Conservation (phyloP, 257 asterid genomes). For the Solanum sejunctum region DNA sequence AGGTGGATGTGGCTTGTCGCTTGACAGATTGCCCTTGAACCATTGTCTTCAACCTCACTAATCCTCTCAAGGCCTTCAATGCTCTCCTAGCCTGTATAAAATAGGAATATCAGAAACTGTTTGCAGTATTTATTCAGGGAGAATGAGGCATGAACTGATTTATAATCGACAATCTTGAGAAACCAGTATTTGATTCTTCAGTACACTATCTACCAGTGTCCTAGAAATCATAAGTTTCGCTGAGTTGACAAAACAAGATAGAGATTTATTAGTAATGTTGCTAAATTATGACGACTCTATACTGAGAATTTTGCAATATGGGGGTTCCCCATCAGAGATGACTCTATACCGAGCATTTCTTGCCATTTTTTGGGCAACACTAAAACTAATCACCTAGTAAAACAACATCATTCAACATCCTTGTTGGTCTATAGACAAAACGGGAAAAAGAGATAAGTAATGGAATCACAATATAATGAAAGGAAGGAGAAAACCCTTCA, state of each 20-base stretch:
- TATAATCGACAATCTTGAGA: background rate
- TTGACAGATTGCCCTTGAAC: slow-evolving; percentile 47
- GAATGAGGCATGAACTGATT: background rate
- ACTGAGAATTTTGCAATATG: background rate
- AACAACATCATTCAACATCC: background rate
- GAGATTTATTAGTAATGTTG: background rate
- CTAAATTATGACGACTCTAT: background rate
- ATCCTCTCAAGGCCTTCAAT: slow-evolving; percentile 57
- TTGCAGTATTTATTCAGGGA: background rate
- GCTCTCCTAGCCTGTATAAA: slow-evolving; percentile 58
- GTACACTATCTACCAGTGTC: background rate
- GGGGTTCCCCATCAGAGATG: background rate
- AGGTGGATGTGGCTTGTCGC: slow-evolving; percentile 53
- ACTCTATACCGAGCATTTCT: background rate
- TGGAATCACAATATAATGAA: background rate
- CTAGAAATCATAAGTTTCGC: background rate
- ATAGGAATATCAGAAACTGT: background rate
- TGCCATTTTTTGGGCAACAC: background rate
- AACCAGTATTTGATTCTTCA: background rate
- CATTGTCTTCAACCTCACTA: slow-evolving; percentile 52
- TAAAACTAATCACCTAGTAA: background rate
- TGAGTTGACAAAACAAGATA: background rate
- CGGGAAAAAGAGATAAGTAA: background rate
- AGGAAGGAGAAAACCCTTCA: background rate
- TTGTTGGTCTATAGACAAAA: background rate